Conservation (phyloP, 2,329 filamentous ascomycete species). For the Pseudogymnoascus sp. region DNA sequence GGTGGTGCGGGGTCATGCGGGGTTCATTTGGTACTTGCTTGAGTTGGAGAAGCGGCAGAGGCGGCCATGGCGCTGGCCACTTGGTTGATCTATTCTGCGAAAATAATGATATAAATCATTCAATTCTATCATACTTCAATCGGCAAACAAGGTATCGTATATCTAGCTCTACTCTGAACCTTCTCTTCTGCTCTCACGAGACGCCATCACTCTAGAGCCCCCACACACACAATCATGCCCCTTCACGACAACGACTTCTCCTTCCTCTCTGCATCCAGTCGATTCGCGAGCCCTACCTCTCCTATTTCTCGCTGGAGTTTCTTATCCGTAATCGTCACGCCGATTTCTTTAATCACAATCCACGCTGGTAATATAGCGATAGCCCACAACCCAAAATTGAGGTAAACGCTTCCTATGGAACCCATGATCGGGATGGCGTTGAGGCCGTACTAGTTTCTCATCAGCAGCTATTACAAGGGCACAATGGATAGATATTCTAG, state of each 20-base stretch:
- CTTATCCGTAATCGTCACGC: constrained; percentile 22
- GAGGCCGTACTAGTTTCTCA: constrained; percentile 48
- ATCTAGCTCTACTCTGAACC: background rate
- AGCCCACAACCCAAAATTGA: constrained; percentile 64
- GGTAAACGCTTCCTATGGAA: constrained; percentile 57
- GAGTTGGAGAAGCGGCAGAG: background rate
- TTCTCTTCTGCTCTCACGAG: background rate
- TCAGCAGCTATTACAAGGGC: background rate
- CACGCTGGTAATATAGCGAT: constrained; percentile 57
- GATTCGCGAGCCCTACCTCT: background rate
- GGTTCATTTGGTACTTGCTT: background rate
- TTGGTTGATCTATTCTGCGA: background rate
- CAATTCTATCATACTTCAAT: background rate
- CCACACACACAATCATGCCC: background rate
- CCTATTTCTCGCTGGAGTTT: constrained; percentile 21
- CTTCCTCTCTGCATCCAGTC: background rate
- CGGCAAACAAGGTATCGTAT: background rate
- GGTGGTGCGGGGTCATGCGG: background rate
- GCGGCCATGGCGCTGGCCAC: background rate
- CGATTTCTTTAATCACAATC: constrained; percentile 45
- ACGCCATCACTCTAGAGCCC: background rate
- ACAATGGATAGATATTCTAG: background rate
- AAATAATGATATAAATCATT: background rate
- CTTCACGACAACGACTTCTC: background rate
- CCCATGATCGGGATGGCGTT: constrained; percentile 55